Evolutionary conservation across 805 yeast genomes (phyloP).

Genomic region (Sungouiozyma intestinalis): DNA sequence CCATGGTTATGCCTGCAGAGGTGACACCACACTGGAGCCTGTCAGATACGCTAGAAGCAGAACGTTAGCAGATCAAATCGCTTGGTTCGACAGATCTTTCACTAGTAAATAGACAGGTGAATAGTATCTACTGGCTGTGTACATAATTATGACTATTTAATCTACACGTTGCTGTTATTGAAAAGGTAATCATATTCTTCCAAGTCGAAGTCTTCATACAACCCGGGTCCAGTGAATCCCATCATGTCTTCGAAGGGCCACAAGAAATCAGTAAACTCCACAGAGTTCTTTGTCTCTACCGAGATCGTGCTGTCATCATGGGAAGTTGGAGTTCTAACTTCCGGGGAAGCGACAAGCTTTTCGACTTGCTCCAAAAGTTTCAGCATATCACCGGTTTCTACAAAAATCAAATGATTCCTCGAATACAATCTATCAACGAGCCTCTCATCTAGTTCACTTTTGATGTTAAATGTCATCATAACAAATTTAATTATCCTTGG

Average conservation of each 20-base stretch:
- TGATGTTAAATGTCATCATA: conserved; percentile 16
- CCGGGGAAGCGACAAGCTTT: no score
- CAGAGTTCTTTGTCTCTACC: not conserved
- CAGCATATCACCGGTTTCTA: conserved; percentile 6
- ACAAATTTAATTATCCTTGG: conserved; percentile 15
- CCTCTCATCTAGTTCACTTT: conserved; percentile 8
- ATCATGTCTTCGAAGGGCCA: not conserved
- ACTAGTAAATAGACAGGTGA: conserved; percentile 3
- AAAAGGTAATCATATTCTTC: conserved; percentile 15
- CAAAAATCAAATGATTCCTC: conserved; percentile 10
- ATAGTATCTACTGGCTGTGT: not conserved
- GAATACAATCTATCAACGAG: conserved; percentile 12
- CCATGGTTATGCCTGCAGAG: conserved; percentile 79
- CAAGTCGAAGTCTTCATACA: conserved; percentile 19
- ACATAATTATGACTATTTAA: not conserved
- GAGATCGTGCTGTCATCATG: not conserved
- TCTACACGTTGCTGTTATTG: conserved; percentile 1
- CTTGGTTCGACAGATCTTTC: conserved; percentile 21
- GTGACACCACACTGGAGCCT: conserved; percentile 46
- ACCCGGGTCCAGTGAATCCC: conserved; percentile 7
- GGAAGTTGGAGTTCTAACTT: no score
- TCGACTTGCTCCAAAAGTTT: not conserved
- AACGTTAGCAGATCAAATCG: conserved; percentile 35
- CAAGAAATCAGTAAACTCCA: not conserved
- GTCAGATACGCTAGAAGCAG: conserved; percentile 60